A percentile compares a stretch with the other conserved stretches of the same genome.
phyloP scores from a whole-genome alignment of 257 asterid genomes.

The Solanum neorickii region DNA sequence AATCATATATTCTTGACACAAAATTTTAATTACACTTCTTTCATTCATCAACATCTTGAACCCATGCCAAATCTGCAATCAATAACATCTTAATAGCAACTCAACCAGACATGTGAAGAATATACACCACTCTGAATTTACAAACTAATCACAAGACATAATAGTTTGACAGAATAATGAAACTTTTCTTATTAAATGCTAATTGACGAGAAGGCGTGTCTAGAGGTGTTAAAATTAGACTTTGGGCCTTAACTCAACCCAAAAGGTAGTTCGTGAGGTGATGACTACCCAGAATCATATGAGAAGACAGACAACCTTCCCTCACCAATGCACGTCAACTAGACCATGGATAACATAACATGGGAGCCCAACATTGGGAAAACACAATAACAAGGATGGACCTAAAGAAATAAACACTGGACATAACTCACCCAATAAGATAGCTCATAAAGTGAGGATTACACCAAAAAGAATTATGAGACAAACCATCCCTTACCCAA shows the following conservation, averaged over 20 bases:
- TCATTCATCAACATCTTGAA: constrained; percentile 25
- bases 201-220: neutral
- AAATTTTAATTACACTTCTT: neutral
- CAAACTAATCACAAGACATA: neutral
- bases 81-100: neutral
- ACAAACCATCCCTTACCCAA: neutral
- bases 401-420: neutral
- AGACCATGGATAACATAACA: neutral
- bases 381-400: neutral
- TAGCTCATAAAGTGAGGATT: neutral
- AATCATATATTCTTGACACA: neutral
- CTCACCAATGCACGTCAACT: neutral
- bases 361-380: neutral
- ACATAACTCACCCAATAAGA: neutral
- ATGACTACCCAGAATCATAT: neutral
- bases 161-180: neutral
- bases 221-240: neutral
- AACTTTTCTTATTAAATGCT: neutral
- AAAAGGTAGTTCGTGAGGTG: neutral
- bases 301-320: neutral
- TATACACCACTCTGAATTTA: neutral
- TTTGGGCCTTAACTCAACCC: neutral
- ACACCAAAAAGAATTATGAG: neutral
- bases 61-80: constrained; percentile 32
- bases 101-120: neutral